Base-by-base conservation (phyloP, 805 yeast species). In the Candida fluviatilis region DNA sequence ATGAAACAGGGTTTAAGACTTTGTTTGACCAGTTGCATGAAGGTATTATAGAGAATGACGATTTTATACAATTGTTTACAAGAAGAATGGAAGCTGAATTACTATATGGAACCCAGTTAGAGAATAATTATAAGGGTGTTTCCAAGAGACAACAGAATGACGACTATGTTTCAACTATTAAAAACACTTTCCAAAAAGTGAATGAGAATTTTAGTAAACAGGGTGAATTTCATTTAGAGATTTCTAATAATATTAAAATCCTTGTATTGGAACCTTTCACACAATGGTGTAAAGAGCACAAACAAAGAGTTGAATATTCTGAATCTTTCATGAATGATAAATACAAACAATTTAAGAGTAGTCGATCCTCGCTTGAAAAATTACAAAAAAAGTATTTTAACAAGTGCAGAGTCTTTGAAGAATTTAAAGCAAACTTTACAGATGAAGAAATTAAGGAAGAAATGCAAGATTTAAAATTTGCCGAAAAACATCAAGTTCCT, bases 241-340 rank as follows among this genome's bases (percentile, higher is more conserved):
- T 86, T 18, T 84, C 91, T 1, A 66, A 72, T 4, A 76, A 75
- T 45, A 80, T 87, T 42, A 72, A 75, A 39, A 50, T 62, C 1
- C 62, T 76, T 57, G 91, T 87, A 1, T 54, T 84, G 36, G 71
- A 69, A 17, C 95, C 95, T 1, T 87, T 87, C 51, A 58, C 76
- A 8, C 73, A 74, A 49, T 88, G 95, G 95, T 73, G 89, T 30
- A 66, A 64, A 13, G 89, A 82, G 37, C 95, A 87, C 58, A 73
- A 73, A 37, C 76, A 75, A 47, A 64, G 95, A 34, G 72, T 87
- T 2, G 78, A 74, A 28, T 76, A 73, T 50, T 77, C 85, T 13
- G 82, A 80, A 38, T 66, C 71, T 40, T 66, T 71, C 4, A 60
- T 86, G 29, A 59, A 63, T 35, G 68, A 63, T 15, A 78, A 76